Base-by-base conservation (phyloP, 306 rosid species). In the Lupinus albus region DNA sequence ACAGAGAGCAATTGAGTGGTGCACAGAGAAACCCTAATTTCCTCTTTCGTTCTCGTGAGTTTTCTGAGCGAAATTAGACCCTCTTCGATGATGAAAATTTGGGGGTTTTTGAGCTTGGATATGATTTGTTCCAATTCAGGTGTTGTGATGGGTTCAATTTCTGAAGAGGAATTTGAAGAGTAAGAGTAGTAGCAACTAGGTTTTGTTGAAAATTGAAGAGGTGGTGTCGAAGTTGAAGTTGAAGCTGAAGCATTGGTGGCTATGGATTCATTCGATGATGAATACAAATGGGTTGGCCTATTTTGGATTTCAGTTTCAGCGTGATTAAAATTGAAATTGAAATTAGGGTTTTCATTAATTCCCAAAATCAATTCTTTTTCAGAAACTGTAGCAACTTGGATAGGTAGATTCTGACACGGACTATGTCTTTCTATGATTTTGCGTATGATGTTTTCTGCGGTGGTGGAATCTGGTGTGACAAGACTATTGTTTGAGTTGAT, bases 131-230 rank as follows among this genome's bases (percentile, higher is more conserved):
- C 90, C 68, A 82, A 94, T 46, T 75, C 81, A 3, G 75, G 77
- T 52, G 55, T 73, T 10, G 38, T 33, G 38, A 38, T 21, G 52
- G 80, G 52, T 62, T 86, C 97, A 16, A 72, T 61, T 70, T 92
- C 98, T 0, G 96, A 82, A 0, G 87, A 86, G 0, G 95, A 85
- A 2, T 84, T 64, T 7, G 97, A 93, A 2, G 87, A 81, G 0
- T 13, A 56, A 14, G 91, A 86, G 41, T 72, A 83, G 38, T 72
- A 83, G 78, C 87, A 82, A 17, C 92, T 83, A 11, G 85, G 87
- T 7, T 72, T 82, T 6, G 84, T 82, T 21, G 78, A 49, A 42
- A 90, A 82, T 7, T 80, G 86, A 11, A 83, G 76, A 0, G 88
- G 84, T 5, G 84, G 91, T 47, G 74, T 67, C 6, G 84, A 73